Conservation (phyloP, 1,139 yeast genomes). For the Candida glucosophila region DNA sequence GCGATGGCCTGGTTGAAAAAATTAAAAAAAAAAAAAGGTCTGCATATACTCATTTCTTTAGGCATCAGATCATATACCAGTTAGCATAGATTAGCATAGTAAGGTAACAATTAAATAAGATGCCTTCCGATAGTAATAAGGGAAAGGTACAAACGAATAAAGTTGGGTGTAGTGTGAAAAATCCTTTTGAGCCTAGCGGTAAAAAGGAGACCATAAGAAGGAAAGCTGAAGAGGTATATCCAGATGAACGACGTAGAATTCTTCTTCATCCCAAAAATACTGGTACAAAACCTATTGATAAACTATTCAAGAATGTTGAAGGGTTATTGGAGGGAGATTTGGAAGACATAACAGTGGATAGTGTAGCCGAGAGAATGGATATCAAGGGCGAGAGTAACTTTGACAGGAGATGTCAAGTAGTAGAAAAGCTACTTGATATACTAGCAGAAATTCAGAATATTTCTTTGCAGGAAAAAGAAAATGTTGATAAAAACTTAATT, state of each 20-base stretch:
- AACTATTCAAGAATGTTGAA: constrained; percentile 25
- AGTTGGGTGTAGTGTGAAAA: too few species aligned
- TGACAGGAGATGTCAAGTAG: constrained; percentile 13
- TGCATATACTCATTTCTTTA: too few species aligned
- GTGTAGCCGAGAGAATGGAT: constrained; percentile 7
- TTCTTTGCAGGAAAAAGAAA: constrained; percentile 16
- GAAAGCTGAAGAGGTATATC: constrained; percentile 27
- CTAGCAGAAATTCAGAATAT: constrained; percentile 28
- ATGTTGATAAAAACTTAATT: constrained; percentile 36
- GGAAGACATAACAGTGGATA: constrained; percentile 15
- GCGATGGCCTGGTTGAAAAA: too few species aligned
- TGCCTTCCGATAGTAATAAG: too few species aligned
- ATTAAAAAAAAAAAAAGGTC: too few species aligned
- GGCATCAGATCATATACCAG: too few species aligned
- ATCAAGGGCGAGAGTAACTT: constrained; percentile 3
- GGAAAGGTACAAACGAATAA: too few species aligned
- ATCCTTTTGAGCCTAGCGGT: constrained; percentile 23
- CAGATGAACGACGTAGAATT: constrained; percentile 24
- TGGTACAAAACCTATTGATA: constrained; percentile 28
- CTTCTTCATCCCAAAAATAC: constrained; percentile 24
- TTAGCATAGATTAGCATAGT: too few species aligned
- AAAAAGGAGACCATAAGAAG: constrained; percentile 27
- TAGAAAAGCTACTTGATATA: constrained; percentile 20
- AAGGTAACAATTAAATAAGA: too few species aligned
- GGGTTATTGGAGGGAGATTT: constrained; percentile 15